Base-by-base conservation (phyloP, 805 yeast species). In the Hanseniaspora mollemarum region DNA sequence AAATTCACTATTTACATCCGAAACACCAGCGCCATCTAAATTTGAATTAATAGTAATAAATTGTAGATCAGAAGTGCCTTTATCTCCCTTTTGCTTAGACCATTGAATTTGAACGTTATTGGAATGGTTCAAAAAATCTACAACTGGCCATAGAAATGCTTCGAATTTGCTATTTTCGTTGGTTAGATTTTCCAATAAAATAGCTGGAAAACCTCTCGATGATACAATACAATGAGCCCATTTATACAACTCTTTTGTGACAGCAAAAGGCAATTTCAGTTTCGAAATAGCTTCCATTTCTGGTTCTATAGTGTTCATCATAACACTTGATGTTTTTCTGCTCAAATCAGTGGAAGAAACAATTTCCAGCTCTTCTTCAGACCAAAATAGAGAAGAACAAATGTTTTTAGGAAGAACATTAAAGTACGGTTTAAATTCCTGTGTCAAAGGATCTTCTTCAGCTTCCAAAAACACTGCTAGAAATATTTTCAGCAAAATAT, bases 201-300 rank as follows among this genome's bases (percentile, higher is more conserved):
- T 64, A 45, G 76, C 73, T 1, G 96, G 96, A 60, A 88, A 88
- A 0, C 92, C 83, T 55, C 96, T 72, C 1, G 95, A 80, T 10
- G 79, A 73, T 55, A 84, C 72, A 13, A 85, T 81, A 42, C 76
- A 69, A 38, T 74, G 67, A 0, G 94, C 78, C 95, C 96, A 88
- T 4, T 82, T 60, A 60, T 80, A 87, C 5, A 78, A 79, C 0
- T 77, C 69, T 57, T 83, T 82, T 52, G 78, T 58, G 63, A 66
- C 49, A 64, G 36, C n/a, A 62, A 49, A 42, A 63, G 62, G 18
- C 57, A 56, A 26, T 58, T 61, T 42, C 54, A 58, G 24, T 55
- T 44, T 1, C 40, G 35, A 32, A 57, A 58, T 33, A 44, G 35
- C 16, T 26, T 33, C 19, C 42, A 19, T 18, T 13, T 46, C 53